Evolutionary conservation across 2,329 filamentous ascomycete species (phyloP), one percentile per base, ranked within the genome.

Genomic region (Beauveria scarabaeidicola): DNA sequence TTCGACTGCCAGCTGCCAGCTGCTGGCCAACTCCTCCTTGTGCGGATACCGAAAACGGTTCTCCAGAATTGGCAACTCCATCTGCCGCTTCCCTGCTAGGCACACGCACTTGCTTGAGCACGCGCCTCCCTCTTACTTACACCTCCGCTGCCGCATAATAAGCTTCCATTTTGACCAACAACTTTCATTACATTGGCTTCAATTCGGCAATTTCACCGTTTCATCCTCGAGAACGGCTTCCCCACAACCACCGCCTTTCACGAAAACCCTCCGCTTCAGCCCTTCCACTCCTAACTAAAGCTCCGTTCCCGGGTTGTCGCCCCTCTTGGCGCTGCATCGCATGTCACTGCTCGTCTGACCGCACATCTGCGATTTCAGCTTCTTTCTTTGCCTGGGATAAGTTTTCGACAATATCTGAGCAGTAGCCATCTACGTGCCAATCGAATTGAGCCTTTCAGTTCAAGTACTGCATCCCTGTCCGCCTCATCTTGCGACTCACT

Each of bases 21-120:
- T 21, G 32, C 36, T 27, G 41, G 57, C 41, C 38, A 56, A 27
- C 53, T 47, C 44, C 47, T 32, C 32, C 21, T 44, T 10, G 58
- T 19, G 32, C 32, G 32, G 32, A 36, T 36, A 19, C 25, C 19
- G 17, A 32, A 50, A 55, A 25, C 48, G 41, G 36, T 47, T 52
- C 56, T 50, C 58, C 58, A 40, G 21, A 60, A 60, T 43, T 46
- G 58, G 58, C 52, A 60, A 51, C 51, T 50, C 25, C 58, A 46
- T 44, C 51, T 41, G 44, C 52, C 32, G 44, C 51, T 54, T n/a
- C 21, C 58, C 52, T 52, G 50, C 50, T 36, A 40, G 9, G 53
- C 19, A 21, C 53, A 11, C 19, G 27, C 53, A 9, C 41, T 19
- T 36, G 32, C 32, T 36, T 15, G 32, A 36, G 32, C 32, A 36